Percentiles rank a stretch among this genome's conserved stretches.
phyloP scores from a whole-genome alignment of 2,329 filamentous ascomycete genomes.

The Fusarium clavum region DNA sequence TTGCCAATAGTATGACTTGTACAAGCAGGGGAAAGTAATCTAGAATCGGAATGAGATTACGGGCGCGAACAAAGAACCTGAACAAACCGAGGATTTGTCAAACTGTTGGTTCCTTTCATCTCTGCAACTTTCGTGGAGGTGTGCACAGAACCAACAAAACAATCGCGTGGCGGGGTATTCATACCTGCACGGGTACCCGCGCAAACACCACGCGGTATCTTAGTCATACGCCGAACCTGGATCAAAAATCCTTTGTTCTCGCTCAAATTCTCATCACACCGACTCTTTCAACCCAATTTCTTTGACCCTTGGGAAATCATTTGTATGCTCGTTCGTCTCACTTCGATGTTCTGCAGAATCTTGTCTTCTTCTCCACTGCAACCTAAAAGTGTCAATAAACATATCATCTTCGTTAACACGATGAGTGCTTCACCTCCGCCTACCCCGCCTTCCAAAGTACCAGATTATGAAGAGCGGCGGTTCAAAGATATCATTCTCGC shows the following conservation, averaged over 20 bases:
- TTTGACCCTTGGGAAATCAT: no score
- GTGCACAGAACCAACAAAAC: neutral
- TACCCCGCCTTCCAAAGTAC: neutral
- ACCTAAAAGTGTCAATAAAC: no score
- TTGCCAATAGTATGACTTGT: no score
- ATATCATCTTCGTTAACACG: no score
- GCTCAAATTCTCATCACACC: neutral
- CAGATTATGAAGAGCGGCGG: conserved; percentile 20
- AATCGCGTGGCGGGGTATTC: neutral
- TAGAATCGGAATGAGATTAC: no score
- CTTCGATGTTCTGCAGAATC: no score
- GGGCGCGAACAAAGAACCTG: no score
- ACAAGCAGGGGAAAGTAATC: no score
- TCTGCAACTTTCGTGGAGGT: neutral
- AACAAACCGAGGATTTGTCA: no score
- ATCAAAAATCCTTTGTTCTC: neutral
- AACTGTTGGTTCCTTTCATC: neutral
- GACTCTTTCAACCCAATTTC: no score
- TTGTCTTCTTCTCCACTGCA: no score
- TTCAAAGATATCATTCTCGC: conserved; percentile 44
- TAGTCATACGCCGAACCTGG: neutral
- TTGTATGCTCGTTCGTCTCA: no score
- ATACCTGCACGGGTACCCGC: neutral
- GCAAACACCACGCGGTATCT: neutral
- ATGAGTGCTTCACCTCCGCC: neutral